Evolutionary conservation across 2,329 filamentous ascomycete species (phyloP).

Genomic region (Biscogniauxia mediterranea): DNA sequence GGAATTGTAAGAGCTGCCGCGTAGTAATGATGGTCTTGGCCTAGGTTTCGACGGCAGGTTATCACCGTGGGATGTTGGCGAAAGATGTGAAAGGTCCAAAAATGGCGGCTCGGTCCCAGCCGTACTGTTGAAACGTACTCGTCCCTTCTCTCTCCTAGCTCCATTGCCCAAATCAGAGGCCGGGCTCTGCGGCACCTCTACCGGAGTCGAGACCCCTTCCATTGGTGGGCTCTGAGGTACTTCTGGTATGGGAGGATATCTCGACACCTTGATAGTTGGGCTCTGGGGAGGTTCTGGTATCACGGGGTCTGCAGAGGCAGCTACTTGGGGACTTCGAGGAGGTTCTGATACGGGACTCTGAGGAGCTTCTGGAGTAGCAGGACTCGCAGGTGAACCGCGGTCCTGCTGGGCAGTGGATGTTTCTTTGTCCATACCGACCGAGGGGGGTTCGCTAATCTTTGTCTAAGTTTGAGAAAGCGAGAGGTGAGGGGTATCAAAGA

Average conservation of each 20-base stretch:
- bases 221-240: constrained; percentile 14
- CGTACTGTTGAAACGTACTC: constrained; percentile 49
- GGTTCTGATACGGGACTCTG: background rate
- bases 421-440: background rate
- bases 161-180: constrained; percentile 13
- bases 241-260: constrained; percentile 8
- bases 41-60: constrained; percentile 23
- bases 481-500: background rate
- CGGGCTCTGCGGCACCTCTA: constrained; percentile 17
- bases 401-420: background rate
- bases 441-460: background rate
- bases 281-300: background rate
- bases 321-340: background rate
- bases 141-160: constrained; percentile 43
- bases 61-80: constrained; percentile 13
- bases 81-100: constrained; percentile 16
- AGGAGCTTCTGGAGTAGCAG: background rate
- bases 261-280: background rate
- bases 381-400: background rate
- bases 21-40: constrained; percentile 42
- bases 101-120: constrained; percentile 33
- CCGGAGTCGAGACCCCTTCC: constrained; percentile 16
- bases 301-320: background rate
- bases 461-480: background rate
- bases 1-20: constrained; percentile 41